A percentile compares a stretch with the other conserved stretches of the same genome.
phyloP scores from a whole-genome alignment of 2,329 filamentous ascomycete genomes.

The Bisporella sp. region DNA sequence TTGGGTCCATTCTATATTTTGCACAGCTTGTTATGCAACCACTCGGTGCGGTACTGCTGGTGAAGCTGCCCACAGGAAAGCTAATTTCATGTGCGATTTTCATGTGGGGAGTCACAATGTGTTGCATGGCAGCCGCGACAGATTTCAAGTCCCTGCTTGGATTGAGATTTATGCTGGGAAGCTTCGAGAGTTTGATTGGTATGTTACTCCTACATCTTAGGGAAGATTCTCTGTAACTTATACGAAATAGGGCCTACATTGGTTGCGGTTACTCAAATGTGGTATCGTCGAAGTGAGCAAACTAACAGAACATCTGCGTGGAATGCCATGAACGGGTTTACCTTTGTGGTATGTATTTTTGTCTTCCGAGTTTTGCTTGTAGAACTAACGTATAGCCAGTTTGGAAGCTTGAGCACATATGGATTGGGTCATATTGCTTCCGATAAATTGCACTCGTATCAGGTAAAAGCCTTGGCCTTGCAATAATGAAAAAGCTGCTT shows the following conservation, averaged over 20 bases:
- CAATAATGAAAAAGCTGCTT: too few species aligned
- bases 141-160: constrained; percentile 30
- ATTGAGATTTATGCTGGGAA: constrained; percentile 35
- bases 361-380: constrained; percentile 27
- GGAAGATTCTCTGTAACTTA: neutral
- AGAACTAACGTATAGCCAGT: constrained; percentile 1
- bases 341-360: constrained; percentile 36
- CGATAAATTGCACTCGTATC: constrained; percentile 29
- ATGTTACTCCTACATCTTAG: constrained; percentile 15
- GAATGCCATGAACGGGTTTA: constrained; percentile 55
- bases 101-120: constrained; percentile 43
- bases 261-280: constrained; percentile 53
- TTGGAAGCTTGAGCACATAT: constrained; percentile 18
- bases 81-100: constrained; percentile 44
- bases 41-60: constrained; percentile 43
- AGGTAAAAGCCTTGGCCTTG: constrained; percentile 5
- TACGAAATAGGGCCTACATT: constrained; percentile 39
- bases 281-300: constrained; percentile 54
- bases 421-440: constrained; percentile 51
- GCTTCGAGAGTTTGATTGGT: constrained; percentile 43
- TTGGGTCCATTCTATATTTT: constrained; percentile 54
- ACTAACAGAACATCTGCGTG: constrained; percentile 49
- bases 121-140: constrained; percentile 25
- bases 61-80: constrained; percentile 49
- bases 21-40: constrained; percentile 51